phyloP scores from a whole-genome alignment of 2,329 filamentous ascomycete genomes.

The Trichoderma lentiforme region DNA sequence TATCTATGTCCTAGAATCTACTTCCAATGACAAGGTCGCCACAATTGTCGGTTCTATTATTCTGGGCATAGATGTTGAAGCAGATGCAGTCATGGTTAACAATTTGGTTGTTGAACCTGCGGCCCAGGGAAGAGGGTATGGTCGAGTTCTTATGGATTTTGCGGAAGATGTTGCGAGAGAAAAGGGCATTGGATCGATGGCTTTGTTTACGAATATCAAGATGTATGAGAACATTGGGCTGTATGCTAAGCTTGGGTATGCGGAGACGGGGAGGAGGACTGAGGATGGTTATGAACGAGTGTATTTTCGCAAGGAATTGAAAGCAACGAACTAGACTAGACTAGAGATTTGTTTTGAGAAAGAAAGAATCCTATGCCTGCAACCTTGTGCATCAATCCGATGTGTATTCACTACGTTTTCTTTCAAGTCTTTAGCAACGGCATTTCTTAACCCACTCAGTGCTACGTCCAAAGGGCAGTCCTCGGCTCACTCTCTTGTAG shows the following conservation, averaged over 20 bases:
- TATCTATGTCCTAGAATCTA: slow-evolving; percentile 20
- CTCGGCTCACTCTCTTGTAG: background rate
- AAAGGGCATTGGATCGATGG: slow-evolving; percentile 24
- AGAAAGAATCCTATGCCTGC: background rate
- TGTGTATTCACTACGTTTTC: background rate
- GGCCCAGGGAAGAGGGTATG: slow-evolving; percentile 33
- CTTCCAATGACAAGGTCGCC: background rate
- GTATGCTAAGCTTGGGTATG: slow-evolving; percentile 33
- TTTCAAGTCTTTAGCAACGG: background rate
- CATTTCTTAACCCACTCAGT: background rate
- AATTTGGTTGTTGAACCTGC: slow-evolving; percentile 31
- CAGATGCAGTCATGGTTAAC: slow-evolving; percentile 25
- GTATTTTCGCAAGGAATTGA: slow-evolving; percentile 32
- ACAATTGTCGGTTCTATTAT: slow-evolving; percentile 25
- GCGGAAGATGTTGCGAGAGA: slow-evolving; percentile 29
- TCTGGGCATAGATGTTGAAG: slow-evolving; percentile 22
- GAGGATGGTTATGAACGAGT: slow-evolving; percentile 36
- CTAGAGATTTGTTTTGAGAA: background rate
- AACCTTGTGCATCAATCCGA: background rate
- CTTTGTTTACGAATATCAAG: slow-evolving; percentile 34
- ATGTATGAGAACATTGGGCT: slow-evolving; percentile 34
- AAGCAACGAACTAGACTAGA: background rate
- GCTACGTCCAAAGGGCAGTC: background rate
- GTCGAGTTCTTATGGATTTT: slow-evolving; percentile 31
- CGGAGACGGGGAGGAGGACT: slow-evolving; percentile 28